Base-by-base conservation (phyloP, 805 yeast genomes). In the Cyberlindnera mrakii region DNA sequence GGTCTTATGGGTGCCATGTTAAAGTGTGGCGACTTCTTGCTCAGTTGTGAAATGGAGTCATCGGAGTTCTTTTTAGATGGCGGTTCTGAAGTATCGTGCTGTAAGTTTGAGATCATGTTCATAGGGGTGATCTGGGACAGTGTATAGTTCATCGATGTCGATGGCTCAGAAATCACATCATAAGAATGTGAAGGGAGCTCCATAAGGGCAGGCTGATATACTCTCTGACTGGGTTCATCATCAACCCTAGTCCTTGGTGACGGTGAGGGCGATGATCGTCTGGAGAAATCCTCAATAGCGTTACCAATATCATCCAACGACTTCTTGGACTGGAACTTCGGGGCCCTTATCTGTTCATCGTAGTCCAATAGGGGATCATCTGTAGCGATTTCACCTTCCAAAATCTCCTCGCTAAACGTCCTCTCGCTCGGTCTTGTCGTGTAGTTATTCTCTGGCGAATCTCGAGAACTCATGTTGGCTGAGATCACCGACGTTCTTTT, bases 1-100 rank as follows among this genome's bases (percentile, higher is more conserved):
- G 83, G 88, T 54, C 79, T 80, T 17, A 82, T 40, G 10, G 62
- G 62, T 1, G 46, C 46, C 43, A 48, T 37, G 14, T 47, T 48
- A 39, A 54, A 50, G 9, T 51, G 42, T 3, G 55, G 54, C 1
- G 35, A 35, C 31, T 49, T 54, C 29, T 45, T 50, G 1, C 50
- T 41, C 14, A 47, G 44, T 15, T 48, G 30, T 17, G 37, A 36
- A 25, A 55, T 48, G 16, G 58, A 54, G 16, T 52, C 57, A 18
- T 51, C 45, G 0, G 59, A 53, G 33, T 43, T 46, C 42, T 55
- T 50, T 33, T 54, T 52, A 17, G 59, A 52, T 7, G 54, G 45
- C 10, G 47, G 29, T 10, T 57, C 52, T 0, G 52, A 43, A 1
- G 40, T 41, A 5, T 42, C 23, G 40, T 23, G 38, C 13, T 45